Conservation (phyloP, 305 asterid species). For the Lippia alba region DNA sequence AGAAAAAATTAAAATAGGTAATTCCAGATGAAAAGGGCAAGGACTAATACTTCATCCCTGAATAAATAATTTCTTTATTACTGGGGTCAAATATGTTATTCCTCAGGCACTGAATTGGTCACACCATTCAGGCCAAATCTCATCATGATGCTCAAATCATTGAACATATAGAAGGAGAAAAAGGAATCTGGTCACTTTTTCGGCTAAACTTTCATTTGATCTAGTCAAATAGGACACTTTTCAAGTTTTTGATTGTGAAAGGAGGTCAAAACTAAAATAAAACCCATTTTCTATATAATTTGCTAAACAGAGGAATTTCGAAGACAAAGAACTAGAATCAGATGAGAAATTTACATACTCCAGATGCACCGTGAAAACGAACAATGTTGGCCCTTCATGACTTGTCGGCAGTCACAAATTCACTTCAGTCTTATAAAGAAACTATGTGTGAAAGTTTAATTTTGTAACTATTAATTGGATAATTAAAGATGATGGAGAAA, state of each 20-base stretch:
- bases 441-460: conserved; percentile 8
- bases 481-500: conserved; percentile 26
- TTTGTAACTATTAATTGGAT: conserved; percentile 24
- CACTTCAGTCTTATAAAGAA: conserved; percentile 24
- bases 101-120: conserved; percentile 2
- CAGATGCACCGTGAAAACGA: conserved; percentile 24
- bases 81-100: conserved; percentile 16
- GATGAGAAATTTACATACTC: conserved; percentile 34
- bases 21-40: conserved; percentile 20
- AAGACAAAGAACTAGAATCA: background rate
- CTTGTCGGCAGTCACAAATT: conserved; percentile 17
- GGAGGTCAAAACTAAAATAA: background rate
- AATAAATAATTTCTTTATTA: conserved; percentile 4
- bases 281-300: conserved; percentile 7
- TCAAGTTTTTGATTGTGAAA: background rate
- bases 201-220: conserved; percentile 27
- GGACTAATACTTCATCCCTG: conserved; percentile 15
- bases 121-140: conserved; percentile 7
- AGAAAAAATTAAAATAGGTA: background rate
- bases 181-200: conserved; percentile 7
- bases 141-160: conserved; percentile 20
- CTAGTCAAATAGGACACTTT: conserved; percentile 16
- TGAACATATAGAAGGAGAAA: conserved; percentile 20
- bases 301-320: background rate
- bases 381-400: conserved; percentile 34